These are phyloP conservation scores for Phytophthora pseudosyringae DNA, from an alignment of 352 stramenopile species.

Conservation along the genomic window DNA sequence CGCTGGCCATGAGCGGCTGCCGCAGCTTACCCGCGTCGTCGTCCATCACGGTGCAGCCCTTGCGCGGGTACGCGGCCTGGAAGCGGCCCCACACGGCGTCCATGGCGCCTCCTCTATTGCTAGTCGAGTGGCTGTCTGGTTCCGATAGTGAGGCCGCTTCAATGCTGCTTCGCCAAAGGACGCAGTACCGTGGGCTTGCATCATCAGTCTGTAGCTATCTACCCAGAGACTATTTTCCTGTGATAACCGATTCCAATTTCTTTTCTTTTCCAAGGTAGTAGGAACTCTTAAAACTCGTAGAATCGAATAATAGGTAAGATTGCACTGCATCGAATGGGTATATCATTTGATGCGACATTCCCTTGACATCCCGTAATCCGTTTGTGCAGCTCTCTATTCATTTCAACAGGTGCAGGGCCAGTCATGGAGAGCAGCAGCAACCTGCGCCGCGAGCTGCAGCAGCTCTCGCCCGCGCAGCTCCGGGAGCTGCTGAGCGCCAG, in stretches of 20 bases:
- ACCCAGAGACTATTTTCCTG: too few relatives aligned
- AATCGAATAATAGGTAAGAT: too few relatives aligned
- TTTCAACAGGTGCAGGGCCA: slow-evolving; percentile 2
- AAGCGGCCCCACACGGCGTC: slow-evolving; percentile 35
- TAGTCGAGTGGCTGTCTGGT: slow-evolving; percentile 19
- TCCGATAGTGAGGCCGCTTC: neutral
- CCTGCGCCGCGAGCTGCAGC: slow-evolving; percentile 34
- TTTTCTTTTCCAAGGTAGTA: too few relatives aligned
- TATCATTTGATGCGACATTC: too few relatives aligned
- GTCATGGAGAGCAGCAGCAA: slow-evolving; percentile 23
- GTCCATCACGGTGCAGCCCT: slow-evolving; percentile 38
- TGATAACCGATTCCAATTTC: too few relatives aligned
- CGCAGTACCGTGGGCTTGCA: too few relatives aligned
- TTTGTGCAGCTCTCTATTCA: slow-evolving; percentile 4
- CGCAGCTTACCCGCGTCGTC: slow-evolving; percentile 39
- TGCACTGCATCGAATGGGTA: too few relatives aligned
- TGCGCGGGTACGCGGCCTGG: slow-evolving; percentile 25
- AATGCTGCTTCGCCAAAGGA: too few relatives aligned
- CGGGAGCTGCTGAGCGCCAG: slow-evolving; percentile 39
- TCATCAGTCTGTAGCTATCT: too few relatives aligned
- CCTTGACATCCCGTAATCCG: slow-evolving; percentile 24
- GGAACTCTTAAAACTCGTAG: too few relatives aligned
- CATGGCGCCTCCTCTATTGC: slow-evolving; percentile 20
- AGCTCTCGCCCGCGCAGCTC: slow-evolving; percentile 43
- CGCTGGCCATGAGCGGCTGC: slow-evolving; percentile 44